These are phyloP conservation scores for Trametes coccinea DNA, from an alignment of 768 basidiomycete species.

Conservation along the genomic window DNA sequence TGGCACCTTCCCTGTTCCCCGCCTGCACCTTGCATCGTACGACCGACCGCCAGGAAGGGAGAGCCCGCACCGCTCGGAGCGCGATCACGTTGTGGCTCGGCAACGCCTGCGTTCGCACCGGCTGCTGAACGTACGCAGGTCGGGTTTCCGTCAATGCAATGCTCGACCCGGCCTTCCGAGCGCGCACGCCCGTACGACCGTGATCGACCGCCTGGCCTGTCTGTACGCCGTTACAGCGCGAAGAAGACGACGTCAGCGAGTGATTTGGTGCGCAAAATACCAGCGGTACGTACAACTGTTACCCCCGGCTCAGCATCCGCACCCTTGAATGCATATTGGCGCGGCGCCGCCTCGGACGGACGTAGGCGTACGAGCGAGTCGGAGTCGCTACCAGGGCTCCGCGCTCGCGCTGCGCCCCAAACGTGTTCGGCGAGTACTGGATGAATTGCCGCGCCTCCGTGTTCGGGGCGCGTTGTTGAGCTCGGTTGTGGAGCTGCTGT, in stretches of 20 bases:
- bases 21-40: not conserved
- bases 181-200: conserved; percentile 7
- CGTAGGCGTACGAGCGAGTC: not conserved
- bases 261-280: too few relatives aligned
- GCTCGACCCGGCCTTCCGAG: conserved; percentile 10
- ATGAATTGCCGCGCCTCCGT: too few relatives aligned
- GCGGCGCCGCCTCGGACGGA: not conserved
- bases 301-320: conserved; percentile 6
- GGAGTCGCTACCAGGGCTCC: too few relatives aligned
- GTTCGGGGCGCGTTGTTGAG: too few relatives aligned
- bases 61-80: conserved; percentile 4
- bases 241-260: not conserved
- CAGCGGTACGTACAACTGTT: too few relatives aligned
- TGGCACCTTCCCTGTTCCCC: not conserved
- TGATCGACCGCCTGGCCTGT: not conserved
- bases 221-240: not conserved
- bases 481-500: too few relatives aligned
- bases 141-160: conserved; percentile 7
- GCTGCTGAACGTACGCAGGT: not conserved
- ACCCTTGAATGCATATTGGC: not conserved
- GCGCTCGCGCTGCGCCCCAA: not conserved
- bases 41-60: not conserved
- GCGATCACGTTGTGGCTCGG: not conserved
- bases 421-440: not conserved
- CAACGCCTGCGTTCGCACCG: conserved; percentile 4